Evolutionary conservation across 2,329 filamentous ascomycete genomes (phyloP).

Genomic region (Penicillium sp.): DNA sequence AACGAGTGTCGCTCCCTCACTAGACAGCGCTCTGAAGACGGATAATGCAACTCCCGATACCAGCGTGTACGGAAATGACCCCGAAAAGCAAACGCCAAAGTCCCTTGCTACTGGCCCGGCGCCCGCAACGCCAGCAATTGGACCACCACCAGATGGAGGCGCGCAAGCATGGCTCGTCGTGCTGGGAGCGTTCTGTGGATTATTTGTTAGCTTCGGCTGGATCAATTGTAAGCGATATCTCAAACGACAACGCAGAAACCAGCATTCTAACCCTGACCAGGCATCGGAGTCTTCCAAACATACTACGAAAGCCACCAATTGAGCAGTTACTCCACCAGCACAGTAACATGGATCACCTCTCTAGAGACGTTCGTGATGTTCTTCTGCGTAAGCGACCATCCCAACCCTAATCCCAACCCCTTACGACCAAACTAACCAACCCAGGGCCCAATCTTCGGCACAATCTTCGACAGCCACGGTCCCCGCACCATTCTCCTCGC

Average conservation of each 20-base stretch:
- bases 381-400: conserved; percentile 19
- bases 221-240: conserved; percentile 44
- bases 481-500: conserved; percentile 55
- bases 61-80: conserved; percentile 7
- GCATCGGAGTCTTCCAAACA: conserved; percentile 46
- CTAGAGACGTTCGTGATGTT: conserved; percentile 38
- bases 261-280: conserved; percentile 7
- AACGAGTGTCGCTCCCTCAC: neutral
- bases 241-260: neutral
- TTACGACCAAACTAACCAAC: neutral
- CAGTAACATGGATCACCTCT: conserved; percentile 64
- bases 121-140: conserved; percentile 1
- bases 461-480: conserved; percentile 64
- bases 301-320: conserved; percentile 58
- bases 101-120: neutral
- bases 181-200: conserved; percentile 47
- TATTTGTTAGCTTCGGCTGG: conserved; percentile 56
- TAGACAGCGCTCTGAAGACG: conserved; percentile 9
- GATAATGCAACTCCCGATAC: conserved; percentile 9
- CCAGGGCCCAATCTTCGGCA: conserved; percentile 62
- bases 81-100: conserved; percentile 1
- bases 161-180: conserved; percentile 48
- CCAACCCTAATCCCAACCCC: neutral
- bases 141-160: conserved; percentile 33
- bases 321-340: conserved; percentile 52